Conservation (phyloP, 1,284 basidiomycete genomes). For the Cryptococcus sp. region DNA sequence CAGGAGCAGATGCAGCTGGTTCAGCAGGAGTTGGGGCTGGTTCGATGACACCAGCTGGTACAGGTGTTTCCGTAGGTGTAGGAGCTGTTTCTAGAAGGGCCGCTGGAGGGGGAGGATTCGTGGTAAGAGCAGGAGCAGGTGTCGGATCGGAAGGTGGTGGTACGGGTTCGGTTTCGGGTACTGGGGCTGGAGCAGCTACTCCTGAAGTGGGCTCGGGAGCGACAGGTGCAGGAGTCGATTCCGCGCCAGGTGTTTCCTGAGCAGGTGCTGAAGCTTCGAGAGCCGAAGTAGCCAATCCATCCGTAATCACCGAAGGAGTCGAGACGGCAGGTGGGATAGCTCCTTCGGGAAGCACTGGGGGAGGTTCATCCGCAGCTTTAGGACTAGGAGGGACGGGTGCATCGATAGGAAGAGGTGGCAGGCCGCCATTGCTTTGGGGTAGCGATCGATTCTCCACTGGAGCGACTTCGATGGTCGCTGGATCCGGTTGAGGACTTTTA, state of each 20-base stretch:
- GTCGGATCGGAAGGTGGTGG: background rate
- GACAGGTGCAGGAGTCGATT: background rate
- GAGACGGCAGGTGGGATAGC: constrained; percentile 31
- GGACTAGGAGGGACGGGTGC: constrained; percentile 29
- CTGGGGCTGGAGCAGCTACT: background rate
- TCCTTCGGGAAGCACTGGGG: constrained; percentile 17
- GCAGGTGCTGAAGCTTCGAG: background rate
- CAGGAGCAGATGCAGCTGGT: background rate
- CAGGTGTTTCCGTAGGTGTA: background rate
- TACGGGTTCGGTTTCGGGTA: background rate
- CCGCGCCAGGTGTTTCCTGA: constrained; percentile 2
- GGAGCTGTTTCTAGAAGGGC: background rate
- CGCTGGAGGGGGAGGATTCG: constrained; percentile 1
- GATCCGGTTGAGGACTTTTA: constrained; percentile 14
- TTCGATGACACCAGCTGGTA: constrained; percentile 7
- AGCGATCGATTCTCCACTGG: background rate
- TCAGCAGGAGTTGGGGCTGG: constrained; percentile 7
- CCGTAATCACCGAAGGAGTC: constrained; percentile 30
- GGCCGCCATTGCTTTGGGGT: background rate
- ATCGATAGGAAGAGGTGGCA: constrained; percentile 26
- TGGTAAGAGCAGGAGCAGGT: background rate
- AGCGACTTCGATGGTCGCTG: background rate
- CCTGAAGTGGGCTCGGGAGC: background rate
- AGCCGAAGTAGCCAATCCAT: constrained; percentile 5
- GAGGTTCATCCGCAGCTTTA: constrained; percentile 24